Evolutionary conservation across 2,329 filamentous ascomycete genomes (phyloP).

Genomic region (Hypoxylon sp.): DNA sequence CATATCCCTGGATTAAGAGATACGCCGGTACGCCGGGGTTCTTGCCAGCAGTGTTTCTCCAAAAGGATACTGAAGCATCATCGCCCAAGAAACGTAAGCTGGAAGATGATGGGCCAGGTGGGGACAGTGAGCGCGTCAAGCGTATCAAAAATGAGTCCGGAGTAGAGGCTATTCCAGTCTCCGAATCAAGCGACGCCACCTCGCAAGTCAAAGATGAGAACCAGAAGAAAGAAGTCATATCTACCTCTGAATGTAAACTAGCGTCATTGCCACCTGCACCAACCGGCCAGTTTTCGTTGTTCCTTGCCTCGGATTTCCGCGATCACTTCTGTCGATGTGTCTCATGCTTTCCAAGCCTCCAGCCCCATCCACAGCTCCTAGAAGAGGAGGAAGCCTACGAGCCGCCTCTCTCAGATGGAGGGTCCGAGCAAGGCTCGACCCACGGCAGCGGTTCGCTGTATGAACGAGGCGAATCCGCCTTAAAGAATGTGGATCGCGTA

Average conservation of each 20-base stretch:
- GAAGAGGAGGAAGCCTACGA: constrained; percentile 97
- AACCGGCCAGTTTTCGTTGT: constrained; percentile 78
- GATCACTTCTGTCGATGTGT: constrained; percentile 84
- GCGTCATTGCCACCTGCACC: constrained; percentile 69
- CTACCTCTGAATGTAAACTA: constrained; percentile 68
- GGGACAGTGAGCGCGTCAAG: constrained; percentile 60
- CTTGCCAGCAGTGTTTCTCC: constrained; percentile 75
- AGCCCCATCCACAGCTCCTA: constrained; percentile 81
- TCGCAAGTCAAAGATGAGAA: constrained; percentile 44
- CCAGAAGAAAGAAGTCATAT: constrained; percentile 35
- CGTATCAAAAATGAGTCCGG: constrained; percentile 63
- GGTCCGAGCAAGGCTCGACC: constrained; percentile 68
- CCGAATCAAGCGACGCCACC: constrained; percentile 23
- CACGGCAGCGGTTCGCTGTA: constrained; percentile 85
- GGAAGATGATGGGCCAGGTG: constrained; percentile 62
- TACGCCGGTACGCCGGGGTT: constrained; percentile 88
- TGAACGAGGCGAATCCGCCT: constrained; percentile 90
- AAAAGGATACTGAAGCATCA: constrained; percentile 42
- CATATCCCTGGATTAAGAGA: constrained; percentile 90
- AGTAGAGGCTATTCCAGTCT: constrained; percentile 27
- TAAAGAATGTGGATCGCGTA: constrained; percentile 93
- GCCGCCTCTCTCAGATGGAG: constrained; percentile 81
- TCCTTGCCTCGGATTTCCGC: constrained; percentile 84
- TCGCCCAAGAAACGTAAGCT: constrained; percentile 75
- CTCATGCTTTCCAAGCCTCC: constrained; percentile 81